Conservation (phyloP, 495 filamentous ascomycete genomes). For the Astrothelium subdiscretum region DNA sequence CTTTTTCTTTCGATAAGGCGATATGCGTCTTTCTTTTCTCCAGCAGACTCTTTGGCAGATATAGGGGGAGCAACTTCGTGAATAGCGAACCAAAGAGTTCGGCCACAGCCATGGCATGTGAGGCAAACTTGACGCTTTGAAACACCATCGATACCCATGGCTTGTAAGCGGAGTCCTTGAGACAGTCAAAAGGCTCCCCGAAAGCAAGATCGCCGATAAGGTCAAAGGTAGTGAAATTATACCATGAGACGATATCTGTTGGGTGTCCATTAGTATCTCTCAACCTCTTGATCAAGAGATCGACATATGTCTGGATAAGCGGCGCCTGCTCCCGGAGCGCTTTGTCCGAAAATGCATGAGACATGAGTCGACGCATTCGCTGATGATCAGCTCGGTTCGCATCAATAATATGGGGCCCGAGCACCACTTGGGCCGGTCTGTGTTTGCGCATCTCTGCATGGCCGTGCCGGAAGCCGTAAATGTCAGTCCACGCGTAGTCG, state of each 20-base stretch:
- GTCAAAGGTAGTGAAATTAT: conserved; percentile 23
- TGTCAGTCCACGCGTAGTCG: conserved; percentile 6
- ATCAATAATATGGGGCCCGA: background rate
- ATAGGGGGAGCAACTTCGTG: background rate
- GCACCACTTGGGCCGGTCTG: background rate
- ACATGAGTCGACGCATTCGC: conserved; percentile 2
- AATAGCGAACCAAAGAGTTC: background rate
- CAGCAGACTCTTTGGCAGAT: conserved; percentile 4
- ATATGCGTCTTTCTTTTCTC: background rate
- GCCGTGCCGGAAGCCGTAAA: conserved; percentile 5
- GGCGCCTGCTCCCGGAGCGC: conserved; percentile 5
- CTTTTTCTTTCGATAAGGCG: conserved; percentile 3
- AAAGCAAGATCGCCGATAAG: conserved; percentile 22
- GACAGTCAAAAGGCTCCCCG: conserved; percentile 18
- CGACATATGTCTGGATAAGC: conserved; percentile 3
- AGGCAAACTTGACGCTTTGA: conserved; percentile 16
- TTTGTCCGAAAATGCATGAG: conserved; percentile 6
- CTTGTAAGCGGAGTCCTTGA: conserved; percentile 6
- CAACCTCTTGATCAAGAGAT: conserved; percentile 3
- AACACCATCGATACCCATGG: conserved; percentile 23
- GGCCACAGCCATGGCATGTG: conserved; percentile 4
- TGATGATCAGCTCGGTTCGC: conserved; percentile 3
- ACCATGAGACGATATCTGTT: conserved; percentile 20
- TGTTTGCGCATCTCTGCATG: conserved; percentile 1
- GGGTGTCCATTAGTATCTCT: background rate